These are phyloP conservation scores for Wickerhamomyces pijperi DNA, from an alignment of 805 yeast genomes.

Conservation along the genomic window DNA sequence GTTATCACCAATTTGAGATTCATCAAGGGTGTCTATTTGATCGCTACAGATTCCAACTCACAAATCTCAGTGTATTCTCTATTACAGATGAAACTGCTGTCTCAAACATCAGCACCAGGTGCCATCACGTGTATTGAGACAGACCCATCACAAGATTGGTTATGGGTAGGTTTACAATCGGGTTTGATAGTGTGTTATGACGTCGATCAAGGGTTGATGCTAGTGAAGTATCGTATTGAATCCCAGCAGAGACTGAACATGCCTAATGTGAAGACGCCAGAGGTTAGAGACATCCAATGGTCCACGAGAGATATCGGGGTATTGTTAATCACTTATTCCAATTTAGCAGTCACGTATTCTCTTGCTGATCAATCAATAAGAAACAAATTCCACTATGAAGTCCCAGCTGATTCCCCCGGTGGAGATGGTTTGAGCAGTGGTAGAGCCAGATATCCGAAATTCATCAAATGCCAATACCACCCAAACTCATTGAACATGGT, in stretches of 20 bases:
- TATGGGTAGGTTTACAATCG: conserved; percentile 66
- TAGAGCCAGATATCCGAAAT: conserved; percentile 27
- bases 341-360: conserved; percentile 59
- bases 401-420: conserved; percentile 64
- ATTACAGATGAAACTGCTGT: conserved; percentile 47
- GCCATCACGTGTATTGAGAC: conserved; percentile 57
- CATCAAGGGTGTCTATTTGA: conserved; percentile 72
- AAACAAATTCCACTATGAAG: conserved; percentile 44
- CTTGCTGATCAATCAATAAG: conserved; percentile 49
- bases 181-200: conserved; percentile 69
- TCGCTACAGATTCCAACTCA: conserved; percentile 54
- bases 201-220: conserved; percentile 61
- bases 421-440: conserved; percentile 34
- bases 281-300: conserved; percentile 59
- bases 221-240: conserved; percentile 52
- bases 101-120: conserved; percentile 52
- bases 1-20: conserved; percentile 47
- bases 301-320: conserved; percentile 87
- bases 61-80: conserved; percentile 62
- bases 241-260: conserved; percentile 56
- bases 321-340: conserved; percentile 60
- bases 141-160: conserved; percentile 87
- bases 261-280: conserved; percentile 47
- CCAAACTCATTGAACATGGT: conserved; percentile 85
- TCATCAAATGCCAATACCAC: conserved; percentile 61